Evolutionary conservation across 352 stramenopile genomes (phyloP).

Genomic region (Pythium grandisporangium): DNA sequence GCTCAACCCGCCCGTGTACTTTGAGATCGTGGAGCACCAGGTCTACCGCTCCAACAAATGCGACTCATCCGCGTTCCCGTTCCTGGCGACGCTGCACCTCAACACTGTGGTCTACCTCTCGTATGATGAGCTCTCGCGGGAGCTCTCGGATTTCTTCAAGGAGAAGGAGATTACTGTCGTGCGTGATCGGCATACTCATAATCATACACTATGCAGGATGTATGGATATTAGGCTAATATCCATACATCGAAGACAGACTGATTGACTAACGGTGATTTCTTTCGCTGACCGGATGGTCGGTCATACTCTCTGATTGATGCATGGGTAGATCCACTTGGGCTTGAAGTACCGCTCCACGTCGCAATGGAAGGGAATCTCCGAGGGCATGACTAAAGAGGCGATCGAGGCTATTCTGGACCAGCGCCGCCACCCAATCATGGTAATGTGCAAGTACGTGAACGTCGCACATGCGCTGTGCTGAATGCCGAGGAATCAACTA

Average conservation of each 20-base stretch:
- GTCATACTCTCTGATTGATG: not conserved
- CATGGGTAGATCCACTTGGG: conserved; percentile 66
- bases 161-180: conserved; percentile 76
- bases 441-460: conserved; percentile 83
- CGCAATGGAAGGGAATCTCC: conserved; percentile 64
- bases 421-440: conserved; percentile 68
- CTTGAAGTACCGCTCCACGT: conserved; percentile 66
- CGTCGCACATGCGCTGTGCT: too few relatives aligned
- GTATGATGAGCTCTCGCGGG: conserved; percentile 70
- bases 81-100: conserved; percentile 67
- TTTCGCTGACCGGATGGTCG: too few relatives aligned
- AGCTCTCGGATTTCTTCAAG: conserved; percentile 74
- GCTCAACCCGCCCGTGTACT: conserved; percentile 80
- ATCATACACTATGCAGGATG: too few relatives aligned
- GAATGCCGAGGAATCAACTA: too few relatives aligned
- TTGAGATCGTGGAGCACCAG: conserved; percentile 81
- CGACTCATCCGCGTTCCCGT: conserved; percentile 77
- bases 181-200: too few relatives aligned
- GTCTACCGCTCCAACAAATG: conserved; percentile 85
- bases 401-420: conserved; percentile 77
- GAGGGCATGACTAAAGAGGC: conserved; percentile 83
- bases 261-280: too few relatives aligned
- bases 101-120: conserved; percentile 84
- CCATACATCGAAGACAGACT: too few relatives aligned
- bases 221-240: not conserved